Base-by-base conservation (phyloP, 2,329 filamentous ascomycete species). In the Colletotrichum lini region DNA sequence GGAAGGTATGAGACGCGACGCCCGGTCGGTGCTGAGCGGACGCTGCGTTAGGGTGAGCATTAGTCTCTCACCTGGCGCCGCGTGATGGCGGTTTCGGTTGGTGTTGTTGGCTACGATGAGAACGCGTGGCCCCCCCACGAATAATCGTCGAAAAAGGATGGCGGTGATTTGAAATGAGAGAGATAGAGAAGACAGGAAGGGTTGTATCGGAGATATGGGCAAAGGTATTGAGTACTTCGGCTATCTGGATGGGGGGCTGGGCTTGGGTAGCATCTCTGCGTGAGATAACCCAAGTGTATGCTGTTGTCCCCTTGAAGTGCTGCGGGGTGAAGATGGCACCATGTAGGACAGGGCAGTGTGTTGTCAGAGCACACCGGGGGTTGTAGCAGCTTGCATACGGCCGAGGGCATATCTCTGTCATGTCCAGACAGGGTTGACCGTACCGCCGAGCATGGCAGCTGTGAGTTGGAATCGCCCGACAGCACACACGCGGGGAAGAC, bases 11-110 rank as follows among this genome's bases (percentile, higher is more conserved):
- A 50, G 44, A 62, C 52, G 45, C 16, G 59, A 61, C 35, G 38
- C 53, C 26, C 59, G 30, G 45, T 30, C 45, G 45, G 45, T 16
- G 30, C n/a, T 61, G 45, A 12, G 21, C 26, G 45, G 58, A 30
- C 45, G 59, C 18, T 52, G 59, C 59, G 16, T 62, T 50, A 62
- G 47, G 35, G 15, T 62, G 45, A 26, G 59, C 59, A 30, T 50
- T 62, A 62, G 59, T 42, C 45, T 62, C n/a, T 62, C 15, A 50
- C 26, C 45, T 62, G 59, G 35, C 30, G 59, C 54, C 59, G 59
- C 59, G 59, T 62, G 59, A 61, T 61, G 30, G 59, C 15, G 59
- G 45, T 21, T 50, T 40, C n/a, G 35, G 35, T 42, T 52, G 47
- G 47, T 52, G 30, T 52, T n/a, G 59, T 52, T 52, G 38, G 59